Base-by-base conservation (phyloP, 768 basidiomycete species). In the Amanita thiersii region DNA sequence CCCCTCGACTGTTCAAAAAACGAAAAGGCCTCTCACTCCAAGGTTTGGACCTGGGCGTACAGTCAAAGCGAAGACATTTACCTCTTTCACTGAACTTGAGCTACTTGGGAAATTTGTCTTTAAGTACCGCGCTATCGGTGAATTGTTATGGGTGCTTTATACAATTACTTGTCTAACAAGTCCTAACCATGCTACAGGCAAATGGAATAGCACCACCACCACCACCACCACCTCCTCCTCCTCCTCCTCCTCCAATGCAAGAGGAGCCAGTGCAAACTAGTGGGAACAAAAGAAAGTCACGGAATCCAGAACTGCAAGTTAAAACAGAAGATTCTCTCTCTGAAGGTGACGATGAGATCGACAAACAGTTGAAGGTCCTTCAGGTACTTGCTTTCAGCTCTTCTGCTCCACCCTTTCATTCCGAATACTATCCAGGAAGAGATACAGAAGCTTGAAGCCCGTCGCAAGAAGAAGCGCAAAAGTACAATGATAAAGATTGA, bases 101-200 rank as follows among this genome's bases (percentile, higher is more conserved):
- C 33, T 23, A 15, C 35, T 53, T 3, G 50, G 40, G 1, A 54
- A 46, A 11, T 55, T 56, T 35, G 45, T 51, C 6, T 56, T 59
- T 35, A 52, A 43, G 32, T 56, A 59, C 44, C 44, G 57, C 17
- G 45, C 55, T 5, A 32, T 52, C 3, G 52, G 55, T 58, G 21
- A 19, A 49, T 21, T 31, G 2, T 19, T 14, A 23, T 10, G n/a
- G 18, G 10, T 30, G 14, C 10, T n/a, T 35, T 10, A 39, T 12
- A 2, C 10, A 31, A 20, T 21, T 19, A 4, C 32, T 25, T 29
- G 3, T 26, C 11, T 30, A 29, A 28, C 21, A 19, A 18, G n/a
- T n/a, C n/a, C 15, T 18, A 54, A 50, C 43, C 11, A 37, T 51
- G 23, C 47, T 54, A 4, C 50, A 47, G 28, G 52, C 50, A 3